Percentiles rank a stretch among this genome's conserved stretches.
These are phyloP conservation scores for Canavalia ensiformis DNA, from an alignment of 306 rosid genomes.

Conservation along the genomic window DNA sequence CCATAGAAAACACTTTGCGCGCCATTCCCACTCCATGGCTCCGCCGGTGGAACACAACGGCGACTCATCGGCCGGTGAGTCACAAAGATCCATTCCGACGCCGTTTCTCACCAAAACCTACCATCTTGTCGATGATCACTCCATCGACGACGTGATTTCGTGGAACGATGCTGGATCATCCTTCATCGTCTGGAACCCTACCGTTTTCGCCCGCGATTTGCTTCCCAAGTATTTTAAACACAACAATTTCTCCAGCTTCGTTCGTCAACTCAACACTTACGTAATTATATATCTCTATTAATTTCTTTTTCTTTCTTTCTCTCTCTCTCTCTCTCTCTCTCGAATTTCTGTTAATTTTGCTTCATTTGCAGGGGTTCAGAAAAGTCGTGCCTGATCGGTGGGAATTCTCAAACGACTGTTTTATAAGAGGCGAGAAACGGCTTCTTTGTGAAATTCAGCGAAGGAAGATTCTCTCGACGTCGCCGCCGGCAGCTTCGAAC, in stretches of 20 bases:
- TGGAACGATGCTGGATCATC: conserved; percentile 83
- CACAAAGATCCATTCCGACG: conserved; percentile 63
- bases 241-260: conserved; percentile 33
- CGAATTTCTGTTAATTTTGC: background rate
- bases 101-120: conserved; percentile 75
- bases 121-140: conserved; percentile 69
- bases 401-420: conserved; percentile 77
- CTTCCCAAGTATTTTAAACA: conserved; percentile 31
- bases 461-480: conserved; percentile 55
- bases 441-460: conserved; percentile 78
- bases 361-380: conserved; percentile 64
- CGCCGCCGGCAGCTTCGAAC: background rate
- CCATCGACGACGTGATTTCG: conserved; percentile 69
- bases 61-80: conserved; percentile 45
- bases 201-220: conserved; percentile 74
- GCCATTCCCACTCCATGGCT: conserved; percentile 47
- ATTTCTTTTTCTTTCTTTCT: background rate
- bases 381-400: conserved; percentile 84
- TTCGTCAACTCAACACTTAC: conserved; percentile 69
- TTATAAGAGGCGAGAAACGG: conserved; percentile 66
- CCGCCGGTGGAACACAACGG: conserved; percentile 51
- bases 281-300: conserved; percentile 44
- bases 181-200: conserved; percentile 81
- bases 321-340: background rate
- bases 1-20: background rate